These are phyloP conservation scores for Lactarius sp. DNA, from an alignment of 768 basidiomycete genomes.

Conservation along the genomic window DNA sequence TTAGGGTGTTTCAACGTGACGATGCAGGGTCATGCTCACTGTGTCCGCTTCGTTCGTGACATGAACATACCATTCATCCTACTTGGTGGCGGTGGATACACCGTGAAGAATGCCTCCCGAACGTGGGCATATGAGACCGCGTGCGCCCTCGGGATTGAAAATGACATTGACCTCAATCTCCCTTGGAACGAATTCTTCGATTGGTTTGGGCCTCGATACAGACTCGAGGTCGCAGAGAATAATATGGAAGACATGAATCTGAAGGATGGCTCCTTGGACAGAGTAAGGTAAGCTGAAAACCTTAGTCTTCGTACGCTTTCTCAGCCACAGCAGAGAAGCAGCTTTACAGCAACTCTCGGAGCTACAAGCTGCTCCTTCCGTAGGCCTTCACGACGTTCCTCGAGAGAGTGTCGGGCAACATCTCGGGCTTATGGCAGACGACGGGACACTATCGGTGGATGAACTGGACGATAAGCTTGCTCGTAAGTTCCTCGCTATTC, in stretches of 20 bases:
- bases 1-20: constrained; percentile 94
- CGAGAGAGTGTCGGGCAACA: constrained; percentile 60
- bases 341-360: constrained; percentile 53
- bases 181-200: constrained; percentile 92
- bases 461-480: constrained; percentile 66
- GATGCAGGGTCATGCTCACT: constrained; percentile 92
- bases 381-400: constrained; percentile 81
- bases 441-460: constrained; percentile 43
- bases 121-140: constrained; percentile 98
- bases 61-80: constrained; percentile 85
- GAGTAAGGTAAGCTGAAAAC: constrained; percentile 51
- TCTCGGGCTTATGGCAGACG: constrained; percentile 50
- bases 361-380: constrained; percentile 74
- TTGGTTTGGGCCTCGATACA: constrained; percentile 94
- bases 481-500: constrained; percentile 43
- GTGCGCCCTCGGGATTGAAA: constrained; percentile 82
- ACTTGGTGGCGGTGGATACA: constrained; percentile 95
- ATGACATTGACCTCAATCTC: constrained; percentile 69
- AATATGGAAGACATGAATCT: constrained; percentile 95
- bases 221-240: constrained; percentile 84
- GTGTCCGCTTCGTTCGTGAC: constrained; percentile 78
- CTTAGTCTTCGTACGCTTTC: constrained; percentile 35
- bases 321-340: constrained; percentile 41
- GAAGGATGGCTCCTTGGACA: constrained; percentile 72
- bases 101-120: constrained; percentile 91